Evolutionary conservation across 305 asterid species (phyloP), one percentile per base, ranked within the genome.

Genomic region (Salvia sclarea): DNA sequence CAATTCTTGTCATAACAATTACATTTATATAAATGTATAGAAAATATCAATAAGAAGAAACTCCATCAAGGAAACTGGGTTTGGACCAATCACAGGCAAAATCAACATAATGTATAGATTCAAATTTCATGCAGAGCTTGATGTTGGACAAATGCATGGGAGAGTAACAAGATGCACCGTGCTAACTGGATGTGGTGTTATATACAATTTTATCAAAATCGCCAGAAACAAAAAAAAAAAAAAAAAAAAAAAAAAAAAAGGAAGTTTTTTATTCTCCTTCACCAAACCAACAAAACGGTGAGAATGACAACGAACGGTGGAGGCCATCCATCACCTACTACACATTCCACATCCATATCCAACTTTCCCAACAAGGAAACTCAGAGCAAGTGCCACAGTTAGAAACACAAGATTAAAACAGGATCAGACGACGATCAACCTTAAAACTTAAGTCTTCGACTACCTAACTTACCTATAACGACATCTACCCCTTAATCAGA

Each of bases 401-500:
- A 25, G 53, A 47, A 53, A 24, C 54, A 71, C 22, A 73, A 8
- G 20, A 65, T 3, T 16, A 57, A 4, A 58, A 45, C 17, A 64
- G 60, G 64, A 45, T 30, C 47, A 37, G 60, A 22, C 57, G 63
- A 61, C 8, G 49, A 61, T 40, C 55, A 40, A 11, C 57, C 30
- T 14, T n/a, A 72, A 18, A 63, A 21, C 8, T 35, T 40, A 55
- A 21, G 58, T 63, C 24, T 64, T 22, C 13, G 9, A 52, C 70
- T 53, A 45, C 11, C 56, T 12, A 30, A 40, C 12, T 33, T 2
- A 59, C 24, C 33, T 58, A 58, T 13, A 20, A 18, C 25, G 21
- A 38, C 41, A 58, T 66, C 73, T 67, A 64, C 38, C 62, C 57
- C 61, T 37, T 31, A 44, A 74, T 47, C 69, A 50, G 61, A 65